Evolutionary conservation across 441 rosid genomes (phyloP).

Genomic region (Brassica balearica): DNA sequence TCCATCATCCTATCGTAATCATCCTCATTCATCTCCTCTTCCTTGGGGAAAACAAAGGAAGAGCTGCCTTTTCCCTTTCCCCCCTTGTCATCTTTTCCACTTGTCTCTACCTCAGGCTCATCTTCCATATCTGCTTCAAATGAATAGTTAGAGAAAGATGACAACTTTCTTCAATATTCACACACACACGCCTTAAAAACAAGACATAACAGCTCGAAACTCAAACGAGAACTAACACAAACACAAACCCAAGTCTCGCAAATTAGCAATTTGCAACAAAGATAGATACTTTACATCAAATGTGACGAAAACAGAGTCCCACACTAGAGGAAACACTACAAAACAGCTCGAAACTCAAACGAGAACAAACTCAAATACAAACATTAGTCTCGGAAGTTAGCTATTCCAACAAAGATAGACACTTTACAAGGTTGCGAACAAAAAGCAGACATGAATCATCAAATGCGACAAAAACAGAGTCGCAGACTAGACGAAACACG

Average conservation of each 20-base stretch:
- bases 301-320: no score
- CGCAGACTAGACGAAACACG: not conserved
- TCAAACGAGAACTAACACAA: conserved; percentile 16
- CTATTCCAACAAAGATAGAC: not conserved
- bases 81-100: conserved; percentile 52
- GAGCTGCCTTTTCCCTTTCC: conserved; percentile 45
- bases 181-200: not conserved
- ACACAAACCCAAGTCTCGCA: conserved; percentile 32
- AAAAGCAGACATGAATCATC: not conserved
- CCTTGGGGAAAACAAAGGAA: conserved; percentile 68
- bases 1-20: conserved; percentile 91
- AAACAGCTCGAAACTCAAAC: no score
- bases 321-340: no score
- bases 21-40: conserved; percentile 79
- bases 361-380: no score
- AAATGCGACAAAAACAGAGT: conserved; percentile 10
- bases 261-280: not conserved
- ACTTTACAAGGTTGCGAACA: not conserved
- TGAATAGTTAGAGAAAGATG: conserved; percentile 4
- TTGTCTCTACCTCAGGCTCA: conserved; percentile 52
- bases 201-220: not conserved
- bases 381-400: no score
- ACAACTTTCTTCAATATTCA: not conserved
- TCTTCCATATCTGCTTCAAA: conserved; percentile 59
- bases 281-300: not conserved